Percentiles rank a stretch among this genome's conserved stretches.
Conservation (phyloP, 164 flowering plant species). For the Saururus chinensis region DNA sequence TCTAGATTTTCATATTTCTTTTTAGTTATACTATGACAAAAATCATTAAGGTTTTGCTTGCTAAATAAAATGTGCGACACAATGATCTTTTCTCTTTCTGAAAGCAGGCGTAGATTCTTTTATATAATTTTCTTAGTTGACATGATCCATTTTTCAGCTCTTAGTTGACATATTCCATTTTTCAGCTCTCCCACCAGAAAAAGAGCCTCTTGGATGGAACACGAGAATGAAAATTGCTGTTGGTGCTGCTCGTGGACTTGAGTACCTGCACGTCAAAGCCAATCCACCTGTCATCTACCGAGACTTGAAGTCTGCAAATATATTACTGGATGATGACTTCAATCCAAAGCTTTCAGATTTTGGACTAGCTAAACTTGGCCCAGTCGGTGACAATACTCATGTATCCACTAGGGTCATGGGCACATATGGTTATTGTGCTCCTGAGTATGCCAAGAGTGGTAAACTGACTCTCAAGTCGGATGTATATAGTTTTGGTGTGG, state of each 20-base stretch:
- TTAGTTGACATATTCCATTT: too few species aligned
- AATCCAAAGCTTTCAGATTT: constrained; percentile 75
- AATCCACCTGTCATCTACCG: constrained; percentile 70
- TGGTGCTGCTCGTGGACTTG: constrained; percentile 75
- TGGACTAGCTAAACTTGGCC: constrained; percentile 83
- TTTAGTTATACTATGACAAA: too few species aligned
- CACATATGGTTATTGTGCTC: constrained; percentile 75
- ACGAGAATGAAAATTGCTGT: constrained; percentile 62
- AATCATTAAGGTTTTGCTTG: too few species aligned
- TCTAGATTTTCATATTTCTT: too few species aligned
- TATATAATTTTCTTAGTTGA: neutral
- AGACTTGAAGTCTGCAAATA: constrained; percentile 79
- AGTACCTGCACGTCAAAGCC: constrained; percentile 72
- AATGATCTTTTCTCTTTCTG: too few species aligned
- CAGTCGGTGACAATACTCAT: constrained; percentile 75
- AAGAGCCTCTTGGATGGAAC: constrained; percentile 52
- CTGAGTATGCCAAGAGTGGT: constrained; percentile 77
- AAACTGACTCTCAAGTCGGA: constrained; percentile 65
- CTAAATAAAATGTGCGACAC: too few species aligned
- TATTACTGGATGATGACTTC: constrained; percentile 64
- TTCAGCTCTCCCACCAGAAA: constrained; percentile 34
- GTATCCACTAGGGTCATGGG: constrained; percentile 80
- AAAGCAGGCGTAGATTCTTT: too few species aligned
- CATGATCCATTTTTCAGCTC: too few species aligned
- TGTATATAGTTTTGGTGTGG: constrained; percentile 76